Percentiles rank a stretch among this genome's conserved stretches.
phyloP scores from a whole-genome alignment of 2,329 filamentous ascomycete species.

The Aaosphaeria pasadenensis region DNA sequence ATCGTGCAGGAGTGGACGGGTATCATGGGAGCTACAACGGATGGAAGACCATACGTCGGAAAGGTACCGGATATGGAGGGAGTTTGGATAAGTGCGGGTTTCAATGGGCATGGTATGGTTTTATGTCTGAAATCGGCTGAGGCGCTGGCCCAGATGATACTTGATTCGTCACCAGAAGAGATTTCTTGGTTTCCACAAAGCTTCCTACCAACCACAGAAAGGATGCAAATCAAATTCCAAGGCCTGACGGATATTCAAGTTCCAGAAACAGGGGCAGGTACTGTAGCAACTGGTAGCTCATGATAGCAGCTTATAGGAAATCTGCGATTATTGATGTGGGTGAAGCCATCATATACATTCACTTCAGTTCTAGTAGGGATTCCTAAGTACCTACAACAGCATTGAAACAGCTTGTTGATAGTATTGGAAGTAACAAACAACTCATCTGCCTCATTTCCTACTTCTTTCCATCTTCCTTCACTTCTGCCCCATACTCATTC shows the following conservation, averaged over 20 bases:
- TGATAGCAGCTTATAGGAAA: too few species aligned
- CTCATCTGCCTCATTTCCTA: too few species aligned
- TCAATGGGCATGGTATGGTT: constrained; percentile 67
- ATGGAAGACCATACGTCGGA: constrained; percentile 50
- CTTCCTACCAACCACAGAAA: constrained; percentile 48
- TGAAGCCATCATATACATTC: too few species aligned
- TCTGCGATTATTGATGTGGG: too few species aligned
- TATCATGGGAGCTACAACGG: constrained; percentile 52
- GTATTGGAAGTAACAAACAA: too few species aligned
- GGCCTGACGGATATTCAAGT: background rate
- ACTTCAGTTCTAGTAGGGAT: too few species aligned
- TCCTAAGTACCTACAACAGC: too few species aligned
- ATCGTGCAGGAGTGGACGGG: constrained; percentile 45
- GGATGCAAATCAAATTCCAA: constrained; percentile 26
- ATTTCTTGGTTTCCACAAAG: constrained; percentile 54
- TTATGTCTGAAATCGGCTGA: constrained; percentile 59
- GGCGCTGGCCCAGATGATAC: constrained; percentile 56
- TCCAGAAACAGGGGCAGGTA: background rate
- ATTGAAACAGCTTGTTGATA: too few species aligned
- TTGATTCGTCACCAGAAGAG: constrained; percentile 23
- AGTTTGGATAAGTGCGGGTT: constrained; percentile 58
- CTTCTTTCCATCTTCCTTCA: too few species aligned
- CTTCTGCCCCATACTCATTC: too few species aligned
- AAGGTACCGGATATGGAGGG: constrained; percentile 41
- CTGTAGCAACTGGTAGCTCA: too few species aligned